These are phyloP conservation scores for Naegleria lovaniensis DNA, from an alignment of 208 protist genomes.

Conservation along the genomic window DNA sequence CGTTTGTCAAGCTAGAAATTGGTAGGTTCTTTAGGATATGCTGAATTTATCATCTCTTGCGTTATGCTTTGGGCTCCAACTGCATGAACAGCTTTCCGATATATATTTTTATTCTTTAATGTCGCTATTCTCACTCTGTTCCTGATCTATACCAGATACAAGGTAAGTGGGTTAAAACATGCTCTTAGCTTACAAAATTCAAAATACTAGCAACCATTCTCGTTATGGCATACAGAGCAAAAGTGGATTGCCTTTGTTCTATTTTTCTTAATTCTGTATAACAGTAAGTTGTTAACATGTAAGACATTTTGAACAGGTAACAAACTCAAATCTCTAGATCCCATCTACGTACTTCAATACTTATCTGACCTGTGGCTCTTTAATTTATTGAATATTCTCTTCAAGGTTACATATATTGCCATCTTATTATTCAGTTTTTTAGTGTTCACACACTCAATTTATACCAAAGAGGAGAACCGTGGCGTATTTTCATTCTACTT, in stretches of 20 bases:
- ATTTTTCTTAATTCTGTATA: not conserved
- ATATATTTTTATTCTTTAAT: not conserved
- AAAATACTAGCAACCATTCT: not conserved
- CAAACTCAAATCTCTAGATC: not conserved
- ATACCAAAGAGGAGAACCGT: not conserved
- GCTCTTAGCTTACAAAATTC: not conserved
- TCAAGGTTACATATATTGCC: not conserved
- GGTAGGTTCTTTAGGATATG: not conserved
- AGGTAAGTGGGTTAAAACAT: not conserved
- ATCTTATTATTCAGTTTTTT: not conserved
- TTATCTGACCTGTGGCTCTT: not conserved
- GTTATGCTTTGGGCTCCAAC: too few relatives aligned
- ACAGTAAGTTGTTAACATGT: not conserved
- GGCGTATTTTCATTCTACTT: not conserved
- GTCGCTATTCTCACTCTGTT: not conserved
- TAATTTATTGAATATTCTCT: not conserved
- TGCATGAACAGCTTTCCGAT: not conserved
- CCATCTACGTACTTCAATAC: not conserved
- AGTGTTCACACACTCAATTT: not conserved
- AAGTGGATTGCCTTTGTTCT: constrained; percentile 3
- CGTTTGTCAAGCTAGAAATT: not conserved
- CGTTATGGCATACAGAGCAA: not conserved
- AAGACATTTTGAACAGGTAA: too few relatives aligned
- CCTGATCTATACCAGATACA: not conserved
- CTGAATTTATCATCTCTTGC: too few relatives aligned